Evolutionary conservation across 805 yeast species (phyloP), one percentile per base, ranked within the genome.

Genomic region (Nakazawaea populi): DNA sequence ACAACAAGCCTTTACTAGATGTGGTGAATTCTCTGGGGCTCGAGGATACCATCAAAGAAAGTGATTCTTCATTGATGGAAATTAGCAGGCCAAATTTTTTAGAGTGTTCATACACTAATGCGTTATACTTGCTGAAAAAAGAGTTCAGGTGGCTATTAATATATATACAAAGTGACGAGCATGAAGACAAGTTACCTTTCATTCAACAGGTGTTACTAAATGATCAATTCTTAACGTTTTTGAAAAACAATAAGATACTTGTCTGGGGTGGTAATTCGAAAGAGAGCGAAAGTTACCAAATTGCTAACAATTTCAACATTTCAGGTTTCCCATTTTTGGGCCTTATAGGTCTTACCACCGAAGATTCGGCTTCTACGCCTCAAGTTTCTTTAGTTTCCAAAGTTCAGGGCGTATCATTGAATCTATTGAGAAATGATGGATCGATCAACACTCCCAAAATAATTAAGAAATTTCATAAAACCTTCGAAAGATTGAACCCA

Each of bases 251-350:
- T 44, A 76, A 87, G 43, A 63, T 84, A 2, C 56, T 88, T 3
- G 67, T 88, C 1, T 92, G 98, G 98, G 96, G 91, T 41, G 96
- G 97, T 7, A 85, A 88, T 61, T 79, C 86, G 28, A 76, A 78
- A n/a, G 82, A 82, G 51, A 80, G 90, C 24, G 98, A 92, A 64
- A 88, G 92, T 1, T 83, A 80, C 60, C 96, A 89, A 58, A 83
- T 89, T 12, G 86, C 96, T 0, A 83, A 86, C 60, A 81, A 85
- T 38, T 75, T 91, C 53, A 77, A 79, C 52, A 84, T 85, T 40
- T 76, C 89, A 24, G 77, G 79, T 56, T 83, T 84, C 60, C 99
- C 99, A n/a, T 86, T 87, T 61, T 64, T 88, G 35, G 96, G 92
- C 0, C 68, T 91, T 10, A 64, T 94, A 9, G 84, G 89, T 45